These are phyloP conservation scores for Paraconiothyrium sp. DNA, from an alignment of 2,329 filamentous ascomycete species.

Conservation along the genomic window DNA sequence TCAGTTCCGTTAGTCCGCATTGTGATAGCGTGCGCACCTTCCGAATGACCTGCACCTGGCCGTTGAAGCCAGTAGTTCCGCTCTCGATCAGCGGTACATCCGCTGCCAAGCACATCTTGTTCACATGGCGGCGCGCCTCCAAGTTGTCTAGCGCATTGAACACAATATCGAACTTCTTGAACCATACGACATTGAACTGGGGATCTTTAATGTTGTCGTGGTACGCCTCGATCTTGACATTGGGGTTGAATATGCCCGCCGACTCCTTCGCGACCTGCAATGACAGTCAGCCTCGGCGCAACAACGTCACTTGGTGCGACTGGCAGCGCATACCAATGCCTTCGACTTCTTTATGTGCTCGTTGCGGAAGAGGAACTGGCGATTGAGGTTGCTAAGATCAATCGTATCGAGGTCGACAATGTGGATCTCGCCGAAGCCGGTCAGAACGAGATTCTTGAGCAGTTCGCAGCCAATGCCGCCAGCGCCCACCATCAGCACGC, in stretches of 20 bases:
- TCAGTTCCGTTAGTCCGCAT: neutral
- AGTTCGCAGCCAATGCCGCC: slow-evolving; percentile 98
- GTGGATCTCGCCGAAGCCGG: slow-evolving; percentile 91
- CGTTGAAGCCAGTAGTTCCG: slow-evolving; percentile 96
- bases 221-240: slow-evolving; percentile 84
- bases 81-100: slow-evolving; percentile 93
- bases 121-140: slow-evolving; percentile 92
- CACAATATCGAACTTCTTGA: slow-evolving; percentile 80
- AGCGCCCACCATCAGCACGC: slow-evolving; percentile 92
- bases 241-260: slow-evolving; percentile 88
- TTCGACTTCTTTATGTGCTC: slow-evolving; percentile 99
- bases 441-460: slow-evolving; percentile 93
- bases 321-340: slow-evolving; percentile 72
- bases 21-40: slow-evolving; percentile 59
- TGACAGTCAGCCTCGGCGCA: slow-evolving; percentile 29
- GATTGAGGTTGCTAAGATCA: slow-evolving; percentile 95
- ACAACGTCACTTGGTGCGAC: neutral
- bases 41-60: slow-evolving; percentile 96
- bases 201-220: slow-evolving; percentile 95
- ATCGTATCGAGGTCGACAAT: slow-evolving; percentile 98
- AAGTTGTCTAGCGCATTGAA: slow-evolving; percentile 98
- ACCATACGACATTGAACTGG: slow-evolving; percentile 89
- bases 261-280: slow-evolving; percentile 87
- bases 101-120: slow-evolving; percentile 94
- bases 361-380: slow-evolving; percentile 94